Evolutionary conservation across 768 basidiomycete species (phyloP).

Genomic region (Boletus patriciae): DNA sequence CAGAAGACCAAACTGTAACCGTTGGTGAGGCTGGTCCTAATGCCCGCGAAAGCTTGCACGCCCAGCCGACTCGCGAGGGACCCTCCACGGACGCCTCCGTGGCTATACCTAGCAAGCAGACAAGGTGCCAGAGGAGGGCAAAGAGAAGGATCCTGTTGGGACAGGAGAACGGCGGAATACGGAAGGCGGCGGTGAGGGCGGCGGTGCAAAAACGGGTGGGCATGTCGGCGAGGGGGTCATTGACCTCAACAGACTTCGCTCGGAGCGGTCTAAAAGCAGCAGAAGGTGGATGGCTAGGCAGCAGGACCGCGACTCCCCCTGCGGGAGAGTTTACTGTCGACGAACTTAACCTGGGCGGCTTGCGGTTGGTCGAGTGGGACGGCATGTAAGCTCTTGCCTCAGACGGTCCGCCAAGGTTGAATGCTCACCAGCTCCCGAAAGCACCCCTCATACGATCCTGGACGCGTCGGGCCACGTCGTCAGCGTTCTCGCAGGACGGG

Average conservation of each 20-base stretch:
- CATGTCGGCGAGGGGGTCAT: neutral
- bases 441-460: neutral
- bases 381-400: neutral
- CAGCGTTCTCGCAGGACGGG: neutral
- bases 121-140: neutral
- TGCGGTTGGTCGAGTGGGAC: neutral
- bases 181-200: neutral
- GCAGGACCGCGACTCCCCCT: neutral
- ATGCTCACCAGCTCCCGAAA: neutral
- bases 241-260: too few species aligned
- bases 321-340: neutral
- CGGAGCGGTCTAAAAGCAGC: neutral
- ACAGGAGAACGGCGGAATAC: neutral
- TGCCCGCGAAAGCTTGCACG: too few species aligned
- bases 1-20: too few species aligned
- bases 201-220: neutral
- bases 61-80: too few species aligned
- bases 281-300: conserved; percentile 3
- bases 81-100: too few species aligned
- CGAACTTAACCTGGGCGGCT: neutral
- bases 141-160: neutral
- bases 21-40: too few species aligned
- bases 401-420: too few species aligned
- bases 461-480: neutral
- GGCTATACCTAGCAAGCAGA: neutral